Conservation (phyloP, 2,329 filamentous ascomycete genomes). For the Diplodia corticola region DNA sequence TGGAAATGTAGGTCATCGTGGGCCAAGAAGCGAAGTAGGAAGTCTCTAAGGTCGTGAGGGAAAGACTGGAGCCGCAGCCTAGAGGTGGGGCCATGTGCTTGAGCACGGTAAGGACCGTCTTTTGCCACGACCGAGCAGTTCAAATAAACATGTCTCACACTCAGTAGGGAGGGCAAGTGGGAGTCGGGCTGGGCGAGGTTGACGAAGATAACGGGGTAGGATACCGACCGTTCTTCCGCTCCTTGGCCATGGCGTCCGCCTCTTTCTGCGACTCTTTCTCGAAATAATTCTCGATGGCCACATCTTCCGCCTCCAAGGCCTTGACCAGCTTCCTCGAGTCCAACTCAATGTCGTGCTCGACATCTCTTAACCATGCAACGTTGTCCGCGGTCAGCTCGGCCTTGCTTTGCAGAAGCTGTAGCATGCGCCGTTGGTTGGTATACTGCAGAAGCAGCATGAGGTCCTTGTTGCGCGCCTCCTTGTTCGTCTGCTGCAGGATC, state of each 20-base stretch:
- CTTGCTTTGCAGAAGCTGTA: not conserved
- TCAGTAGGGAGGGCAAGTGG: not conserved
- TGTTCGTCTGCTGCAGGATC: slow-evolving; percentile 14
- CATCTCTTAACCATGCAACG: not conserved
- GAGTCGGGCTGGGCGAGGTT: slow-evolving; percentile 3
- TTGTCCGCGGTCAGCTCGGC: not conserved
- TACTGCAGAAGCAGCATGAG: not conserved
- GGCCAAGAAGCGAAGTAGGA: not conserved
- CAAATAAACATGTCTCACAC: not conserved
- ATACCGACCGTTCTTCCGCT: not conserved
- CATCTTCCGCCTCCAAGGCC: slow-evolving; percentile 33
- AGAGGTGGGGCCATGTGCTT: not conserved
- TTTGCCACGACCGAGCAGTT: not conserved
- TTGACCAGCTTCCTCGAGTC: not conserved
- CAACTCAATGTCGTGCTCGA: not conserved
- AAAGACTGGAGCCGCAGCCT: not conserved
- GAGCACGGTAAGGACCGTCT: not conserved
- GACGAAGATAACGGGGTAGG: slow-evolving; percentile 12
- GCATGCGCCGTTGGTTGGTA: slow-evolving; percentile 1
- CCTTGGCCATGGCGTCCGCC: not conserved
- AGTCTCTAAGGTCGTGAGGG: not conserved
- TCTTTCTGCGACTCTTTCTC: not conserved
- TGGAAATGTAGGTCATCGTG: not conserved
- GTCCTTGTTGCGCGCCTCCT: slow-evolving; percentile 11
- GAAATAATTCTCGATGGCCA: not conserved